A percentile compares a stretch with the other conserved stretches of the same genome.
phyloP scores from a whole-genome alignment of 2,329 filamentous ascomycete genomes.

The Leptographium wingfieldii region DNA sequence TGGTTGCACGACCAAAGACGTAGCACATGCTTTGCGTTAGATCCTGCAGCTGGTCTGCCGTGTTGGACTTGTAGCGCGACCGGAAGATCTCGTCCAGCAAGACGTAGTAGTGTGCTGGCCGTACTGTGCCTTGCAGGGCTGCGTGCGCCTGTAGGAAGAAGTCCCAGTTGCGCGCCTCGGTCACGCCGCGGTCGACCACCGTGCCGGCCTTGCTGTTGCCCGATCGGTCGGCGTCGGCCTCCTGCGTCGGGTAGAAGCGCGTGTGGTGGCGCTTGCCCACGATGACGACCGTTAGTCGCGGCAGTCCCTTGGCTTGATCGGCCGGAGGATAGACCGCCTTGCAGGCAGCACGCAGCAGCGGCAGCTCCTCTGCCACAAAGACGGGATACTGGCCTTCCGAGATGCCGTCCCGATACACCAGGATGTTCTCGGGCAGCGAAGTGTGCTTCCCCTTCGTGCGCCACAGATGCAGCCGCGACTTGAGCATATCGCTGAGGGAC shows the following conservation, averaged over 20 bases:
- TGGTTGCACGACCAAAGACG: conserved; percentile 70
- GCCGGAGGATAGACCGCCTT: conserved; percentile 3
- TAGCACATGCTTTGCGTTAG: conserved; percentile 74
- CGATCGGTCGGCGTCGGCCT: conserved; percentile 8
- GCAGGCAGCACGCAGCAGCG: conserved; percentile 15
- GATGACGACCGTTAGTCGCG: conserved; percentile 61
- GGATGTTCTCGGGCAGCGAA: conserved; percentile 54
- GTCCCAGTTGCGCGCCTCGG: conserved; percentile 63
- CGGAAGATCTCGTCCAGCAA: conserved; percentile 57
- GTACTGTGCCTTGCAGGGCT: conserved; percentile 50
- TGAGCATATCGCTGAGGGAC: conserved; percentile 37
- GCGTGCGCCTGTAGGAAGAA: conserved; percentile 77
- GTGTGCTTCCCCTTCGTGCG: conserved; percentile 35
- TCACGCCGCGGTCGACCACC: conserved; percentile 74
- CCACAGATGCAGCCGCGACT: conserved; percentile 54
- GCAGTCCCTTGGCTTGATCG: conserved; percentile 5
- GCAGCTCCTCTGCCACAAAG: conserved; percentile 58
- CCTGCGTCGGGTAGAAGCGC: conserved; percentile 62
- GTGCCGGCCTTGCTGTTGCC: conserved; percentile 48
- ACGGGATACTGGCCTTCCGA: conserved; percentile 70
- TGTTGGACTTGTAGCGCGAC: conserved; percentile 8
- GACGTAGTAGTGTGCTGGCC: conserved; percentile 73
- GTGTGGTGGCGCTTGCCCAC: conserved; percentile 86
- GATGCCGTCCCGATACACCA: conserved; percentile 82
- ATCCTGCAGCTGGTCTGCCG: conserved; percentile 54